Conservation (phyloP, 1,139 yeast genomes). For the Kazachstania sp. region DNA sequence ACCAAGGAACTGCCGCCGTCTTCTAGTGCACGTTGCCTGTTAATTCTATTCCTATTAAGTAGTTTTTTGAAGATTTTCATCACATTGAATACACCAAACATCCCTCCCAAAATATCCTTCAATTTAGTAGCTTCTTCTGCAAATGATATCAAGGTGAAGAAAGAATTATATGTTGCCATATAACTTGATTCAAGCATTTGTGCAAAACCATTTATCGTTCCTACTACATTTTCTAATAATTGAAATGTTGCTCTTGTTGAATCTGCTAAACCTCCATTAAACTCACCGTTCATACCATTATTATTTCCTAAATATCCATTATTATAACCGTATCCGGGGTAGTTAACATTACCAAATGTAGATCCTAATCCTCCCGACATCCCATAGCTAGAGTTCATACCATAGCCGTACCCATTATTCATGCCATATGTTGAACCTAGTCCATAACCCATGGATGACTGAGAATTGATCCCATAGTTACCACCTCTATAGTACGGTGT, state of each 20-base stretch:
- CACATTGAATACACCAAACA: slow-evolving; percentile 78
- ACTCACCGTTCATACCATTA: slow-evolving; percentile 15
- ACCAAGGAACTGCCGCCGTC: slow-evolving; percentile 31
- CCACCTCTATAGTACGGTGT: slow-evolving; percentile 2
- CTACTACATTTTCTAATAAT: slow-evolving; percentile 81
- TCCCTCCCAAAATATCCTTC: slow-evolving; percentile 76
- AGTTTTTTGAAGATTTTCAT: slow-evolving; percentile 61
- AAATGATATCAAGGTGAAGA: slow-evolving; percentile 89
- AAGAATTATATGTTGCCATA: slow-evolving; percentile 95
- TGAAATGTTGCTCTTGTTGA: slow-evolving; percentile 92
- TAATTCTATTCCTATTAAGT: slow-evolving; percentile 35
- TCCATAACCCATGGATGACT: slow-evolving; percentile 14
- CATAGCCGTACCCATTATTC: slow-evolving; percentile 26
- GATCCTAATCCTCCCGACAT: slow-evolving; percentile 16
- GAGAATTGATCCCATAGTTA: slow-evolving; percentile 9
- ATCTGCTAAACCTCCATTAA: slow-evolving; percentile 34
- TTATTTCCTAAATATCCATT: slow-evolving; percentile 12
- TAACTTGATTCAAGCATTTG: slow-evolving; percentile 97
- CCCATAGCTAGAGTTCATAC: slow-evolving; percentile 7
- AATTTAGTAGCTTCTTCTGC: slow-evolving; percentile 90
- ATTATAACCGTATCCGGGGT: slow-evolving; percentile 25
- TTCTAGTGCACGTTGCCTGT: slow-evolving; percentile 1
- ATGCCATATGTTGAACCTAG: slow-evolving; percentile 13
- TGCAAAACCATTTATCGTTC: slow-evolving; percentile 95
- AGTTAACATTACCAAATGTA: not conserved